Evolutionary conservation across 805 yeast genomes (phyloP), one percentile per base, ranked within the genome.

Genomic region (Myxozyma sirexii): DNA sequence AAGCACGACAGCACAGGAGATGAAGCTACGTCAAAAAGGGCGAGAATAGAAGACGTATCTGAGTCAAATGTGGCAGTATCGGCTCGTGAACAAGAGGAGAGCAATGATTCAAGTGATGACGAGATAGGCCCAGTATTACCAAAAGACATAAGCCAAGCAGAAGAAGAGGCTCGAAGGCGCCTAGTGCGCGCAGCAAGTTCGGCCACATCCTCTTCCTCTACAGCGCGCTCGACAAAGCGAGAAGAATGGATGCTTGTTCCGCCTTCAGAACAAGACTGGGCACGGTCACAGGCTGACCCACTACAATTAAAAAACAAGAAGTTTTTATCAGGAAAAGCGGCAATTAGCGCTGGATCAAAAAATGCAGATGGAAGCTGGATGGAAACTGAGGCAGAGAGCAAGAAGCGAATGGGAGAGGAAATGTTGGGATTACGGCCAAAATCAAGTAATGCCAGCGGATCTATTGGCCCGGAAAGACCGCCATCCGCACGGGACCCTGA

Each of bases 221-320:
- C 19, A 5, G 44, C 37, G 13, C 17, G 41, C 7, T 17, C 52
- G 29, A 21, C 65, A 12, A 41, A 37, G 41, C 68, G 67, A 12
- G 70, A 66, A 26, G 70, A 66, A 33, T 66, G 69, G 69, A 66
- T 66, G 69, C 56, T 60, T 8, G 58, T 60, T 39, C 69, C 69
- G 24, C 69, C 69, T 7, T 43, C 65, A 2, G 56, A 59, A 31
- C 46, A 47, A 42, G 63, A 59, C 44, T 66, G 63, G 68, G 60
- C 68, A 4, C 55, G 52, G 3, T 45, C 57, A 12, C 65, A 57
- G 26, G 59, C 59, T 2, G 68, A 66, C 51, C 67, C 68, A 17
- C 15, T 58, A 3, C 57, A 66, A 29, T 43, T 66, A 3, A 38
- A 51, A 23, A 57, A 57, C 27, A 44, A 60, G 17, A 59, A 57